phyloP scores from a whole-genome alignment of 1,139 yeast genomes.

The Geotrichum fermentans region DNA sequence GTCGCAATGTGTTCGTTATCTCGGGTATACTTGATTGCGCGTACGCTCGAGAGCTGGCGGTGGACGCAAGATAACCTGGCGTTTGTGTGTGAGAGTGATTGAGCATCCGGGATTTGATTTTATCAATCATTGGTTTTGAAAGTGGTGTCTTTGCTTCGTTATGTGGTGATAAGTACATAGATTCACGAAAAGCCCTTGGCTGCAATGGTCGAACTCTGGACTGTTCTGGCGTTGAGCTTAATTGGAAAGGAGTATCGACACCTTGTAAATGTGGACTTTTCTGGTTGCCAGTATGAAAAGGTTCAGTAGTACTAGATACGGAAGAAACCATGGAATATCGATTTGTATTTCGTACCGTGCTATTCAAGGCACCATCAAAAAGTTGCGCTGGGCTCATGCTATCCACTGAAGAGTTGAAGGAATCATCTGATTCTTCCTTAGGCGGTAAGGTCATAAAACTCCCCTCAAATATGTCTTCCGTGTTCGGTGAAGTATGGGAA shows the following conservation, averaged over 20 bases:
- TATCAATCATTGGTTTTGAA: too few species aligned
- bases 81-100: neutral
- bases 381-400: neutral
- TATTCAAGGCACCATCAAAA: neutral
- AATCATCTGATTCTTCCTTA: neutral
- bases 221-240: conserved; percentile 5
- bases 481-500: too few species aligned
- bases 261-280: too few species aligned
- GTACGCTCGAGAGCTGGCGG: conserved; percentile 11
- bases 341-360: neutral
- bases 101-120: neutral
- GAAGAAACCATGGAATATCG: neutral
- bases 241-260: too few species aligned
- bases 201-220: neutral
- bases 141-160: too few species aligned
- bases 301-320: neutral
- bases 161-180: too few species aligned
- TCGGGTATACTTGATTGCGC: neutral
- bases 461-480: too few species aligned
- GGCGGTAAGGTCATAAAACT: too few species aligned
- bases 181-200: too few species aligned
- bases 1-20: neutral
- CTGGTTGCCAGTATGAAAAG: too few species aligned
- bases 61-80: conserved; percentile 14
- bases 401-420: neutral